Evolutionary conservation across 208 protist species (phyloP).

Genomic region (Crithidia thermophila): DNA sequence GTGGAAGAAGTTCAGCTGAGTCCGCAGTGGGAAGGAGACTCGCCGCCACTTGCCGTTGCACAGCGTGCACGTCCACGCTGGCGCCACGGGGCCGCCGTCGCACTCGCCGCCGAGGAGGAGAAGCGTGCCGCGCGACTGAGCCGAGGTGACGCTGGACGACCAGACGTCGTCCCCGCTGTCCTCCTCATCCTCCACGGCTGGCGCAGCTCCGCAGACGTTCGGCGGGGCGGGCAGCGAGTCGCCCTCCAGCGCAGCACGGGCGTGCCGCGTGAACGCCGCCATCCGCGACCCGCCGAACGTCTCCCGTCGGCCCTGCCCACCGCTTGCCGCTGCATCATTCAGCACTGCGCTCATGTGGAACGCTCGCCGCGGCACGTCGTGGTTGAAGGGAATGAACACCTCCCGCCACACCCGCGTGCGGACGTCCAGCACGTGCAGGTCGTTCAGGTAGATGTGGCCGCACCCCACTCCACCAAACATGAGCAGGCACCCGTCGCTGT

Average conservation of each 20-base stretch:
- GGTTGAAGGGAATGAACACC: conserved; percentile 59
- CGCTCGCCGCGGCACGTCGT: conserved; percentile 51
- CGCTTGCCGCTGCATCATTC: not conserved
- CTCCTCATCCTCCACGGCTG: not conserved
- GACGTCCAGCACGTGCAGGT: conserved; percentile 68
- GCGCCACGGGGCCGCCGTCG: conserved; percentile 41
- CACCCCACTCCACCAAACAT: conserved; percentile 73
- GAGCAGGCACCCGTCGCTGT: conserved; percentile 37
- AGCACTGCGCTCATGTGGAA: conserved; percentile 57
- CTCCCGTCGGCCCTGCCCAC: not conserved
- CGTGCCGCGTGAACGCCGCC: not conserved
- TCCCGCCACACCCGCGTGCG: conserved; percentile 76
- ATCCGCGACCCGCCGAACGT: too few species aligned
- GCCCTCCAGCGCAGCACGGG: too few species aligned
- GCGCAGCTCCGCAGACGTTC: too few species aligned
- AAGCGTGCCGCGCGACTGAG: conserved; percentile 23
- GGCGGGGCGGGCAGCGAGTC: too few species aligned
- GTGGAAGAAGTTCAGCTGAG: conserved; percentile 22
- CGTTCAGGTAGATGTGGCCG: conserved; percentile 47
- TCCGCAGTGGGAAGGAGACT: conserved; percentile 49
- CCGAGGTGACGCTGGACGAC: conserved; percentile 17
- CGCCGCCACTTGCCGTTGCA: conserved; percentile 44
- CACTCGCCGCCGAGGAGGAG: conserved; percentile 69
- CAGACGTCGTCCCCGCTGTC: conserved; percentile 15
- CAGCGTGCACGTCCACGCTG: conserved; percentile 51